Conservation (phyloP, 2,329 filamentous ascomycete genomes). For the Colletotrichum sp. region DNA sequence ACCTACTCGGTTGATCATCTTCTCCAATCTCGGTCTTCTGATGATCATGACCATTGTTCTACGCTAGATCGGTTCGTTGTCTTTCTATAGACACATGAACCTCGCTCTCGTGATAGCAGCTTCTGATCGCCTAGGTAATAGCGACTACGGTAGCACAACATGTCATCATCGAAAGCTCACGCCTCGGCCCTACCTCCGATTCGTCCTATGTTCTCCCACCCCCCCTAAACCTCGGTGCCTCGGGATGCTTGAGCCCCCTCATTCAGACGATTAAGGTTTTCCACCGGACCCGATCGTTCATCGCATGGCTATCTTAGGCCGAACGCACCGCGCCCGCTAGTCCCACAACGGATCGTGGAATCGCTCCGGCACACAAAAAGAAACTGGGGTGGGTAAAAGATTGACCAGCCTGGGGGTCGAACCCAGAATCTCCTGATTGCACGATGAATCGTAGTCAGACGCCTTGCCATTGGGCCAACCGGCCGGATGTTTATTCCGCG, state of each 20-base stretch:
- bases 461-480: constrained; percentile 44
- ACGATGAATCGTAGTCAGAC: constrained; percentile 42
- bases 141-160: background rate
- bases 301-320: background rate
- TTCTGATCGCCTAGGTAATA: background rate
- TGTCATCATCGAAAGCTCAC: background rate
- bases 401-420: constrained; percentile 21
- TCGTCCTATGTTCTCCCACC: background rate
- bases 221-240: background rate
- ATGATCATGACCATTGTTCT: background rate
- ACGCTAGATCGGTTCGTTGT: background rate
- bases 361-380: background rate
- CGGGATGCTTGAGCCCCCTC: background rate
- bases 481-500: background rate
- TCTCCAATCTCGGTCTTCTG: background rate
- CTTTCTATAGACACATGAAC: background rate
- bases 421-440: constrained; percentile 20
- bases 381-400: background rate
- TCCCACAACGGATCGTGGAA: background rate
- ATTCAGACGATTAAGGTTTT: background rate
- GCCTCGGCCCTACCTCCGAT: background rate
- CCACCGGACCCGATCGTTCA: background rate
- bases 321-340: background rate
- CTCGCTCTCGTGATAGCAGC: background rate
- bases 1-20: background rate